Evolutionary conservation across 2,329 filamentous ascomycete species (phyloP), one percentile per base, ranked within the genome.

Genomic region (Lasiodiplodia citricola): DNA sequence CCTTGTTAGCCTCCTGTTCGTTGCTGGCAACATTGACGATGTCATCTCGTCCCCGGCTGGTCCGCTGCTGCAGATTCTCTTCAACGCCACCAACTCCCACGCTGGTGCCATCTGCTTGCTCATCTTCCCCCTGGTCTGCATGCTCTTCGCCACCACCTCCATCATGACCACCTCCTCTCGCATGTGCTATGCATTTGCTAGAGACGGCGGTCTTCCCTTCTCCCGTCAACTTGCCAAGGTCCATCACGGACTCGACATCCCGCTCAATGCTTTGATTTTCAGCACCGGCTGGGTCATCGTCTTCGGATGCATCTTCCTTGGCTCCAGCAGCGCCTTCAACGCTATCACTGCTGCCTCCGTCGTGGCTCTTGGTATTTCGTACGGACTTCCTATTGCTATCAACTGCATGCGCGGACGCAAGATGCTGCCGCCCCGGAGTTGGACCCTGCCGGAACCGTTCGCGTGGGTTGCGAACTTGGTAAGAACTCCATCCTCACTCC

Each of bases 311-410:
- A 89, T 93, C 70, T 91, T 92, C 76, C 83, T 93, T 2, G 91
- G 90, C 0, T 91, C 89, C 2, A 83, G 80, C 60, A 87, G 86
- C 69, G 90, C 91, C 0, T 92, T 93, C 79, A 92, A 90, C 52
- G 90, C 90, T 16, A 91, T 93, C 72, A 85, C 91, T 1, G 88
- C 90, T 0, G 87, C 90, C 0, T 91, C 90, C 0, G 91, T 94
- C 0, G 90, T 93, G 8, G 87, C 91, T 1, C 84, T 94, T 0
- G 88, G 90, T 7, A 80, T 94, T 5, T 90, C 90, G 2, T 94
- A 94, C 72, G 91, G 87, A 6, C 92, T 94, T 50, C 92, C 92
- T 0, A 87, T 92, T 57, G 83, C 86, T 0, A 88, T 94, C 72
- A 92, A 93, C 73, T 86, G 88, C 68, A 76, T 91, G 2, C 87